Percentiles rank a stretch among this genome's conserved stretches.
phyloP scores from a whole-genome alignment of 2,329 filamentous ascomycete species.

The Lachnellula willkommii region DNA sequence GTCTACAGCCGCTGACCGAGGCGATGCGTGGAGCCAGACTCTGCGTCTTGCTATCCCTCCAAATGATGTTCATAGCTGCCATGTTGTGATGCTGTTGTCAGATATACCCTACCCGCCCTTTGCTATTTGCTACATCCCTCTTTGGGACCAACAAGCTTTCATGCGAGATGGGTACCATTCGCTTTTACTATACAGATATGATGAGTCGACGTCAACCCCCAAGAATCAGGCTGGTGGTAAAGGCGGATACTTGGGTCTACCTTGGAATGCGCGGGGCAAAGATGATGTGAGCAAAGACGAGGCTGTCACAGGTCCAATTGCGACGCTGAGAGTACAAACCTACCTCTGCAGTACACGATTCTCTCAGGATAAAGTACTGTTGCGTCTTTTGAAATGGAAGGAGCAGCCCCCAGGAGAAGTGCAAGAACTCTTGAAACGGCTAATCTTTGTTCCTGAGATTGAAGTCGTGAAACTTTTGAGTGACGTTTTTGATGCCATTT shows the following conservation, averaged over 20 bases:
- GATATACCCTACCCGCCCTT: conserved; percentile 85
- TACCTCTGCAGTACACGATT: conserved; percentile 93
- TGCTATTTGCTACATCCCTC: conserved; percentile 83
- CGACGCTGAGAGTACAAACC: conserved; percentile 72
- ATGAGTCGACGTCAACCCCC: conserved; percentile 75
- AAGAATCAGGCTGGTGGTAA: conserved; percentile 60
- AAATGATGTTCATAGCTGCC: conserved; percentile 73
- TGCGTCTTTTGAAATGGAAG: conserved; percentile 83
- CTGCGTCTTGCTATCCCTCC: conserved; percentile 74
- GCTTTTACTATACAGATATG: conserved; percentile 80
- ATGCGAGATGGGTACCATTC: conserved; percentile 78
- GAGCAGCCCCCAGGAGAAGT: conserved; percentile 68
- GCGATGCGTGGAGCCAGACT: conserved; percentile 82
- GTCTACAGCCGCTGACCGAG: conserved; percentile 72
- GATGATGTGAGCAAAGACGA: conserved; percentile 66
- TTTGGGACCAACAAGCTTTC: conserved; percentile 91
- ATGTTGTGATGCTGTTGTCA: conserved; percentile 84
- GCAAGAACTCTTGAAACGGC: conserved; percentile 67
- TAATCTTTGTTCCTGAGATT: conserved; percentile 93
- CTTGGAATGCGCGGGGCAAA: conserved; percentile 67
- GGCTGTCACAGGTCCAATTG: conserved; percentile 69
- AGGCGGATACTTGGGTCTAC: conserved; percentile 79
- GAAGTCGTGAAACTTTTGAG: conserved; percentile 92
- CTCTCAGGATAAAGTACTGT: conserved; percentile 82
- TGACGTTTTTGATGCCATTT: conserved; percentile 85